A percentile compares a stretch with the other conserved stretches of the same genome.
phyloP scores from a whole-genome alignment of 1,284 basidiomycete genomes.

The Leccinum fuscescens region DNA sequence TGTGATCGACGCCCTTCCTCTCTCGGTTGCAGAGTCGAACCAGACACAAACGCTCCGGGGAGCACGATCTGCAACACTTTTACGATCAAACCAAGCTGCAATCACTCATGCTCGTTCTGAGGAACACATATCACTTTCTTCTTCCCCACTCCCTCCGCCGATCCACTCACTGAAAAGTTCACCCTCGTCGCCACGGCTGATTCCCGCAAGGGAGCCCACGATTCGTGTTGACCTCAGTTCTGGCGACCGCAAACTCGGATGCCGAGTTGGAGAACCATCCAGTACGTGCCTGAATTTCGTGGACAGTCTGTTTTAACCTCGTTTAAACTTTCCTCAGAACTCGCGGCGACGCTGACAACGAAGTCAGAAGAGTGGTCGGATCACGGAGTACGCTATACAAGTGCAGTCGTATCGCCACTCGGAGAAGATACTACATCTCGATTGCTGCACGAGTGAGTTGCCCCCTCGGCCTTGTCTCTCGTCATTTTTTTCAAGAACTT shows the following conservation, averaged over 20 bases:
- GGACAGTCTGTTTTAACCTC: no score
- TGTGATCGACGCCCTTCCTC: constrained; percentile 9
- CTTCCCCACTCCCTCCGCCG: constrained; percentile 1
- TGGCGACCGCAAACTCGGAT: constrained; percentile 16
- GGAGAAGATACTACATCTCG: not conserved
- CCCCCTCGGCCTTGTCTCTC: not conserved
- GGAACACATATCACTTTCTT: not conserved
- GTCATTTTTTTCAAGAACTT: not conserved
- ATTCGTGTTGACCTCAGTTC: constrained; percentile 9
- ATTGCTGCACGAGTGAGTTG: constrained; percentile 16
- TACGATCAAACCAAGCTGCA: not conserved
- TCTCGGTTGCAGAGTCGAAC: not conserved
- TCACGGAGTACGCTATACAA: constrained; percentile 17
- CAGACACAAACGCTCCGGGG: not conserved
- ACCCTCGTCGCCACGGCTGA: not conserved
- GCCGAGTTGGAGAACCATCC: constrained; percentile 4
- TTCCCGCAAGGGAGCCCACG: not conserved
- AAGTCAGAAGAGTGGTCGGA: constrained; percentile 21
- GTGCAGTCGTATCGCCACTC: constrained; percentile 11
- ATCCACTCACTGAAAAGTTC: constrained; percentile 1
- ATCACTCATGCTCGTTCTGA: not conserved
- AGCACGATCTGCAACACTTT: constrained; percentile 4
- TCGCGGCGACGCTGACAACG: constrained; percentile 1
- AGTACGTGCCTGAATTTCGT: constrained; percentile 5
- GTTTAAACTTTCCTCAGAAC: not conserved